phyloP scores from a whole-genome alignment of 108 stramenopile species.

The Discostella stelligeroides region DNA sequence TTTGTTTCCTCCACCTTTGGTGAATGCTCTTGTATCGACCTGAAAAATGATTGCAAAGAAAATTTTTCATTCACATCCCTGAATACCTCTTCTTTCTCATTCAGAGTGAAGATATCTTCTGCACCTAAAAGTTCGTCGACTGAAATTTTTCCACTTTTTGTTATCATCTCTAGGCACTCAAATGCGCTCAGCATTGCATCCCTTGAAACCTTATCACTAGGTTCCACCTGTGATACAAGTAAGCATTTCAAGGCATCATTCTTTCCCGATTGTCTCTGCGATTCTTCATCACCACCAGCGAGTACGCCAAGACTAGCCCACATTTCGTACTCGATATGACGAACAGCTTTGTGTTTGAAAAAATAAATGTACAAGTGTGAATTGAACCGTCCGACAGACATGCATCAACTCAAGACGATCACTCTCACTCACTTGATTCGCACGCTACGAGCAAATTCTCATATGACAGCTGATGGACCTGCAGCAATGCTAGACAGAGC shows the following conservation, averaged over 20 bases:
- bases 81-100: slow-evolving; percentile 15
- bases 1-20: neutral
- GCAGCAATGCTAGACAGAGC: slow-evolving; percentile 42
- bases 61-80: slow-evolving; percentile 33
- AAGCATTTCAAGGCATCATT: slow-evolving; percentile 23
- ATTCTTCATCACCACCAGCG: neutral
- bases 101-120: slow-evolving; percentile 25
- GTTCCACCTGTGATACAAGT: slow-evolving; percentile 27
- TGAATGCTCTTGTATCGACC: slow-evolving; percentile 9
- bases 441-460: slow-evolving; percentile 15
- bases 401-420: neutral
- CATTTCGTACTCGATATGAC: slow-evolving; percentile 19
- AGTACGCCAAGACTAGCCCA: slow-evolving; percentile 27
- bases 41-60: slow-evolving; percentile 33
- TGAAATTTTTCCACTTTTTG: slow-evolving; percentile 35
- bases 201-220: slow-evolving; percentile 21
- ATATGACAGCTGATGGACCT: slow-evolving; percentile 32
- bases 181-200: slow-evolving; percentile 38
- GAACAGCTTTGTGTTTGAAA: slow-evolving; percentile 7
- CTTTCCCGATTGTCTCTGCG: neutral
- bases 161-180: slow-evolving; percentile 40
- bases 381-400: neutral
- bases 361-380: neutral
- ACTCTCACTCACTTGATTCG: slow-evolving; percentile 12
- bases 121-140: slow-evolving; percentile 51